These are phyloP conservation scores for Russula vinacea DNA, from an alignment of 768 basidiomycete genomes.

Conservation along the genomic window DNA sequence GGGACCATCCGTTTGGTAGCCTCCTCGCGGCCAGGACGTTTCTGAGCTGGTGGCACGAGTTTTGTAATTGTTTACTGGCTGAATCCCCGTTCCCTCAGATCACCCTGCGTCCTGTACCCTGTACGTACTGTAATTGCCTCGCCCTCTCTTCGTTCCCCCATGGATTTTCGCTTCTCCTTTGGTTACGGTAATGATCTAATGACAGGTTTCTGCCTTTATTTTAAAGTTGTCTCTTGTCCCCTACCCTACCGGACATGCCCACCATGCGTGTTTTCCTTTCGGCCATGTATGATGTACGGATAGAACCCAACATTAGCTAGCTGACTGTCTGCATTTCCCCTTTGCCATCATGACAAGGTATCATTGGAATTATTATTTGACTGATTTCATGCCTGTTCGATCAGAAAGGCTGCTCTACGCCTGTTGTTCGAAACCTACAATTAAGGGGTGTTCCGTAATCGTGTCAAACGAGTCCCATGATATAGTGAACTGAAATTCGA, in stretches of 20 bases:
- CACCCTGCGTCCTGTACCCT: not conserved
- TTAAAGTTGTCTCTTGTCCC: not conserved
- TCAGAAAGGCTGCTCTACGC: not conserved
- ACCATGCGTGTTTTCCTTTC: not conserved
- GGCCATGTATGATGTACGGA: conserved; percentile 23
- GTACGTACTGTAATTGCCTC: not conserved
- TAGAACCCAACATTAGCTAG: conserved; percentile 19
- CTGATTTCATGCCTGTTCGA: not conserved
- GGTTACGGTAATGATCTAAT: conserved; percentile 17
- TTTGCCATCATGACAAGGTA: not conserved
- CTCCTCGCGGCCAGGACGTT: conserved; percentile 5
- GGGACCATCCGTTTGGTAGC: conserved; percentile 28
- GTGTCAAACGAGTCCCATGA: not conserved
- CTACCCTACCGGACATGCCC: conserved; percentile 7
- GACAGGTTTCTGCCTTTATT: conserved; percentile 3
- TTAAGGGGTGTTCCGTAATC: not conserved
- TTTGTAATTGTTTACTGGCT: not conserved
- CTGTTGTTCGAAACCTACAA: not conserved
- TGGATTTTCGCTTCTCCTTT: conserved; percentile 3
- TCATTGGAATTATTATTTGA: not conserved
- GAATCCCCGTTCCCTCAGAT: not conserved
- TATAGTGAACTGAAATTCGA: not conserved
- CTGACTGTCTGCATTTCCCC: conserved; percentile 10
- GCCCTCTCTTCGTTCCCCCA: not conserved
- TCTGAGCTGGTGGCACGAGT: not conserved